These are phyloP conservation scores for Xerophyta viscosa DNA, from an alignment of 106 monocot genomes.

Conservation along the genomic window DNA sequence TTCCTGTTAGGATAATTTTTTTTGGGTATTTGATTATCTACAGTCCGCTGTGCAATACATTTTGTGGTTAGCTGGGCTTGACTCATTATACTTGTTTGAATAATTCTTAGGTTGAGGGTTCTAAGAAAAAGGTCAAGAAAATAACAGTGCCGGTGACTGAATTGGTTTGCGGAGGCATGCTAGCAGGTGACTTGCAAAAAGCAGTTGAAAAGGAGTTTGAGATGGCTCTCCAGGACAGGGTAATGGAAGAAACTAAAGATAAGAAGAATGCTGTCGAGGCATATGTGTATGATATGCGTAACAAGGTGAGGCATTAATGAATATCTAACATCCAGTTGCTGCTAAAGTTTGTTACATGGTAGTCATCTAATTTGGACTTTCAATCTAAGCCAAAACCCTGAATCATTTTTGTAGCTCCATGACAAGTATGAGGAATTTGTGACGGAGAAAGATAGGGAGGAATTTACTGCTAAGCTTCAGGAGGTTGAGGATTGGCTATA, in stretches of 20 bases:
- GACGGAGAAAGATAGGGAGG: conserved; percentile 37
- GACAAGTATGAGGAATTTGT: conserved; percentile 85
- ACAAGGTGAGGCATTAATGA: conserved; percentile 37
- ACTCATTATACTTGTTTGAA: not conserved
- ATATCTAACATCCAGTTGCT: not conserved
- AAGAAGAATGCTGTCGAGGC: conserved; percentile 99
- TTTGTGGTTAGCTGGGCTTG: not conserved
- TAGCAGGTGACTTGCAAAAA: conserved; percentile 53
- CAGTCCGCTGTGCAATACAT: no score
- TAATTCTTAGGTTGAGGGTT: conserved; percentile 33
- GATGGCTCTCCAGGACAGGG: conserved; percentile 92
- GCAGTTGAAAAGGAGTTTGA: conserved; percentile 73
- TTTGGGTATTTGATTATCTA: no score
- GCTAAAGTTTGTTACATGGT: no score
- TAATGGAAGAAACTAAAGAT: conserved; percentile 98
- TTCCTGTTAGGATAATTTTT: no score
- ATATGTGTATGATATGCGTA: conserved; percentile 96
- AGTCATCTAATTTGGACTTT: no score
- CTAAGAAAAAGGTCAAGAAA: conserved; percentile 82
- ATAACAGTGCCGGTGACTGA: conserved; percentile 58
- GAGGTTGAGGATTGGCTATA: conserved; percentile 96
- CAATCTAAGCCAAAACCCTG: no score
- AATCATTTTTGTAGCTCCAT: conserved; percentile 45
- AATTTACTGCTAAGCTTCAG: conserved; percentile 62
- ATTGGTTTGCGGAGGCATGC: conserved; percentile 45